Base-by-base conservation (phyloP, 2,329 filamentous ascomycete species). In the Dothistroma septosporum region DNA sequence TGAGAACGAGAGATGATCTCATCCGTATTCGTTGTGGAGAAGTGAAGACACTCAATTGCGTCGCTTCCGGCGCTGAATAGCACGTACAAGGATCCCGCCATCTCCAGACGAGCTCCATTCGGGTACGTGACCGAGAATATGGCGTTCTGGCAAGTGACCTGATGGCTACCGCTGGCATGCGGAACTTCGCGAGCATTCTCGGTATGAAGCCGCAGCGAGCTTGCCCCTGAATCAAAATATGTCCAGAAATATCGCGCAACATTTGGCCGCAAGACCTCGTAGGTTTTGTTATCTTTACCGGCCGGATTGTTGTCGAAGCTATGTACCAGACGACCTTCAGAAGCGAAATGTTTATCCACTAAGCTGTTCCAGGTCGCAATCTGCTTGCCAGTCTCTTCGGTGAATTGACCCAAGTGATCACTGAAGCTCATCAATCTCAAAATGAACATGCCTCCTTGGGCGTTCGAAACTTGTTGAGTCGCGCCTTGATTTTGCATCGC, bases 51-150 rank as follows among this genome's bases (percentile, higher is more conserved):
- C 63, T 96, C 91, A 61, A 99, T 88, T 73, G 89, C 91, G 63
- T 91, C 88, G 41, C 64, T 66, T 1, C 89, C 84, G 9, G 79
- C 79, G 68, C 95, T 89, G 71, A 96, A 96, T 63, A 91, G 85
- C 0, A 88, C 92, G 53, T 87, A 86, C 28, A 97, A 78, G 4
- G 82, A 86, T 48, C 93, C 93, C n/a, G 81, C 61, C 61, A 69
- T 69, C 48, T 72, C 70, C 41, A 72, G 68, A 56, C 63, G 91
- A 62, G 88, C 89, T 56, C 88, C 89, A 64, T 89, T 91, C 55
- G 89, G 85, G 71, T 93, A 97, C 85, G 90, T 95, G 73, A 96
- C 95, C 5, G 94, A 88, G 60, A 97, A 85, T 70, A 86, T 94
- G 28, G 91, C 87, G 69, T 86, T 89, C 24, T 79, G 78, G 70